Conservation (phyloP, 78 protist species). For the Tieghemostelium lacteum region DNA sequence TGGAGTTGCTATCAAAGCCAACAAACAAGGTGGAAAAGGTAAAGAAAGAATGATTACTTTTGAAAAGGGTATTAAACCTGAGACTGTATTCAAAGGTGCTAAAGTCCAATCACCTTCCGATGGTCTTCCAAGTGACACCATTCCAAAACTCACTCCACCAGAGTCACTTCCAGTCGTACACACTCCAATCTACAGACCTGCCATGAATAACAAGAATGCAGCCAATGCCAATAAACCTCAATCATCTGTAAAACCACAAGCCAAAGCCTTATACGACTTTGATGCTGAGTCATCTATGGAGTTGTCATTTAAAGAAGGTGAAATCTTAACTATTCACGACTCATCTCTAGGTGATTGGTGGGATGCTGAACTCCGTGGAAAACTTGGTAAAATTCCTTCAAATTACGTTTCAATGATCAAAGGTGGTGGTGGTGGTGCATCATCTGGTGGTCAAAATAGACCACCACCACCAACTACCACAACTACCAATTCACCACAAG, state of each 20-base stretch:
- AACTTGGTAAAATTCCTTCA: constrained; percentile 73
- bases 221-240: neutral
- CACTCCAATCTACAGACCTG: constrained; percentile 56
- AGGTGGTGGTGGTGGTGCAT: too few species aligned
- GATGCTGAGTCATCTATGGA: constrained; percentile 80
- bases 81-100: constrained; percentile 33
- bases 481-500: constrained; percentile 8
- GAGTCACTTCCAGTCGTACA: constrained; percentile 67
- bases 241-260: constrained; percentile 26
- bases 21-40: constrained; percentile 77
- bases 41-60: constrained; percentile 61
- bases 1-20: constrained; percentile 70
- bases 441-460: too few species aligned
- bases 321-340: constrained; percentile 54
- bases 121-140: constrained; percentile 40
- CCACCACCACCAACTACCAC: constrained; percentile 34
- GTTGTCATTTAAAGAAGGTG: constrained; percentile 81
- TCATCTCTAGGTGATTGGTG: constrained; percentile 59
- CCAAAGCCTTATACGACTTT: constrained; percentile 84
- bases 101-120: constrained; percentile 39
- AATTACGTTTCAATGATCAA: constrained; percentile 58
- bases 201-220: constrained; percentile 46
- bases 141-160: constrained; percentile 75
- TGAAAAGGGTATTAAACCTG: constrained; percentile 67
- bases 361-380: constrained; percentile 71